A percentile compares a stretch with the other conserved stretches of the same genome.
These are phyloP conservation scores for Zymoseptoria brevis DNA, from an alignment of 2,329 filamentous ascomycete species.

Conservation along the genomic window DNA sequence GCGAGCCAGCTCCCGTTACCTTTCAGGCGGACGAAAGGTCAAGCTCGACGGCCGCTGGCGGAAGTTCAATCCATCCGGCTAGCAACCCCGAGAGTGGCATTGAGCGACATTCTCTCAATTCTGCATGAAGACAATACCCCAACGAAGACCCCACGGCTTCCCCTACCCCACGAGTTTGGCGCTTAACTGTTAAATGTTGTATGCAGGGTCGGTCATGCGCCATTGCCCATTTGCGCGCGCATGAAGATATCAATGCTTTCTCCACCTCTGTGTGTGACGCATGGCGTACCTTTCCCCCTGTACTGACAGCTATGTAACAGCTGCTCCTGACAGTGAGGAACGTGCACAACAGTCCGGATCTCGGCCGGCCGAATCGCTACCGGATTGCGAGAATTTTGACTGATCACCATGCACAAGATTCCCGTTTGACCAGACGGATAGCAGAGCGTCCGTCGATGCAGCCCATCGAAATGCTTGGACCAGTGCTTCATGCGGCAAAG, in stretches of 20 bases:
- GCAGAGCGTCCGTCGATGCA: not conserved
- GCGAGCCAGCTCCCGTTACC: no score
- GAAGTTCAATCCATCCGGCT: no score
- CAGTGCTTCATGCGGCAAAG: not conserved
- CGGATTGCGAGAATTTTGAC: not conserved
- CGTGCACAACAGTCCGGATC: not conserved
- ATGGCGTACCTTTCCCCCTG: not conserved
- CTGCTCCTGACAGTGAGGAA: not conserved
- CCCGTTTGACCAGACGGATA: not conserved
- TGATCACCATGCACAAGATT: not conserved
- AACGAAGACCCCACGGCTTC: not conserved
- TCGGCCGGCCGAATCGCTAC: not conserved
- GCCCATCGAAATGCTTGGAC: not conserved
- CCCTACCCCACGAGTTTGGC: not conserved
- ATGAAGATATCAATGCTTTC: not conserved
- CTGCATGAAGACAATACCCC: not conserved
- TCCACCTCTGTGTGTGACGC: not conserved
- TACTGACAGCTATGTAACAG: not conserved
- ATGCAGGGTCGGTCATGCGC: not conserved
- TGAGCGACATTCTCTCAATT: not conserved
- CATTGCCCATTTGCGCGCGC: not conserved
- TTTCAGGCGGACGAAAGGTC: no score
- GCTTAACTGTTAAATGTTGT: not conserved
- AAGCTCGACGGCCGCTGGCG: no score
- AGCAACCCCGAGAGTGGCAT: not conserved